phyloP scores from a whole-genome alignment of 768 basidiomycete species.

The Mrakia frigida region DNA sequence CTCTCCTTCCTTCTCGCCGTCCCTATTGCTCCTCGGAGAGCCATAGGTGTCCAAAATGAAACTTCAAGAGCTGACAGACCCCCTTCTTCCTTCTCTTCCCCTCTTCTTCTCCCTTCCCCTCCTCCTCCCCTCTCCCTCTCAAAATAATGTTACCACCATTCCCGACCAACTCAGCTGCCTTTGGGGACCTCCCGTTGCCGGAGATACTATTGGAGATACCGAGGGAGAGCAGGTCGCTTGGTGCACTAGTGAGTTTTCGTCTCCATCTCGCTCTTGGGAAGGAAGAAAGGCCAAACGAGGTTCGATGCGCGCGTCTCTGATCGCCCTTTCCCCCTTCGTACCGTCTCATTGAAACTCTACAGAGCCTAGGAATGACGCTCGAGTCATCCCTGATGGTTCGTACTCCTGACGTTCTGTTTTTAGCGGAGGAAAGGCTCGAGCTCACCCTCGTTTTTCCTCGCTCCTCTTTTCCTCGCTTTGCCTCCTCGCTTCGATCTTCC shows the following conservation, averaged over 20 bases:
- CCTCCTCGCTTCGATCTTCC: not conserved
- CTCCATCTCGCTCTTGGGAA: not conserved
- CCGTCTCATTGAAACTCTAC: conserved; percentile 23
- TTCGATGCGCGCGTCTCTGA: too few species aligned
- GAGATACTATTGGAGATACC: conserved; percentile 58
- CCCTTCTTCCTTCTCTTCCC: not conserved
- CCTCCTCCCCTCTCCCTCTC: not conserved
- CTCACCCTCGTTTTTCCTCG: not conserved
- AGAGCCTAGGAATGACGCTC: conserved; percentile 48
- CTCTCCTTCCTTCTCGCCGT: not conserved
- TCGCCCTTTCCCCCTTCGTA: not conserved
- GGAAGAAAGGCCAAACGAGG: not conserved
- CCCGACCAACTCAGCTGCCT: conserved; percentile 10
- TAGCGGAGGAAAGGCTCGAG: not conserved
- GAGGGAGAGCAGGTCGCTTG: conserved; percentile 47
- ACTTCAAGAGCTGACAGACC: not conserved
- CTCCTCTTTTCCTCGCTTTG: not conserved
- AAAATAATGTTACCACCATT: not conserved
- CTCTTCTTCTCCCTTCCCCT: not conserved
- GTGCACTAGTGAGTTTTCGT: conserved; percentile 31
- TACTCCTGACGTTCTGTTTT: not conserved
- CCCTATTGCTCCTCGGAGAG: not conserved
- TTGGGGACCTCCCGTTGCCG: conserved; percentile 43
- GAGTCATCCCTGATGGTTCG: conserved; percentile 48
- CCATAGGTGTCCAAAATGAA: not conserved